Conservation (phyloP, 805 yeast genomes). For the Hanseniaspora valbyensis region DNA sequence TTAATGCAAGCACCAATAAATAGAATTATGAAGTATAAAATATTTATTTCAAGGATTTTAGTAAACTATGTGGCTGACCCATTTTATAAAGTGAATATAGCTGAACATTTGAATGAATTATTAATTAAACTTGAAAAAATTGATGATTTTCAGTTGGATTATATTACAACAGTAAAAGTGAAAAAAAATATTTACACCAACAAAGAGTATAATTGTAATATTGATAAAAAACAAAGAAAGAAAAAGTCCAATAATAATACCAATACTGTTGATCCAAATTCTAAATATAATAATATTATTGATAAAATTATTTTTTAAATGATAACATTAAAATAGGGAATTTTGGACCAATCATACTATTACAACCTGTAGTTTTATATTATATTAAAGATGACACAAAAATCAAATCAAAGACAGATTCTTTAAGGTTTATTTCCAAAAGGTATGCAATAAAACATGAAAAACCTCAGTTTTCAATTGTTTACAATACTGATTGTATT, state of each 20-base stretch:
- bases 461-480: neutral
- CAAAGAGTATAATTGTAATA: neutral
- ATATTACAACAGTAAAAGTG: neutral
- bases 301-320: neutral
- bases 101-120: conserved; percentile 1
- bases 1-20: conserved; percentile 9
- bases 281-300: conserved; percentile 1
- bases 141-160: conserved; percentile 13
- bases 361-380: neutral
- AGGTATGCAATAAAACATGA: neutral
- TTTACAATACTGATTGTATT: neutral
- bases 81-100: neutral
- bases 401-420: neutral
- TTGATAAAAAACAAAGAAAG: no score
- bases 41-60: conserved; percentile 5
- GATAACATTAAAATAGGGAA: neutral
- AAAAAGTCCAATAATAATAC: no score
- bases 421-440: neutral
- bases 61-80: neutral
- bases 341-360: conserved; percentile 9
- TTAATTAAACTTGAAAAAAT: conserved; percentile 9
- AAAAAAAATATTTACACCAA: neutral
- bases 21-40: conserved; percentile 11
- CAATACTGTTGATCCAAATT: neutral
- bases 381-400: neutral